Percentiles rank a stretch among this genome's conserved stretches.
phyloP scores from a whole-genome alignment of 2,329 filamentous ascomycete species.

The Coniochaeta hoffmannii region DNA sequence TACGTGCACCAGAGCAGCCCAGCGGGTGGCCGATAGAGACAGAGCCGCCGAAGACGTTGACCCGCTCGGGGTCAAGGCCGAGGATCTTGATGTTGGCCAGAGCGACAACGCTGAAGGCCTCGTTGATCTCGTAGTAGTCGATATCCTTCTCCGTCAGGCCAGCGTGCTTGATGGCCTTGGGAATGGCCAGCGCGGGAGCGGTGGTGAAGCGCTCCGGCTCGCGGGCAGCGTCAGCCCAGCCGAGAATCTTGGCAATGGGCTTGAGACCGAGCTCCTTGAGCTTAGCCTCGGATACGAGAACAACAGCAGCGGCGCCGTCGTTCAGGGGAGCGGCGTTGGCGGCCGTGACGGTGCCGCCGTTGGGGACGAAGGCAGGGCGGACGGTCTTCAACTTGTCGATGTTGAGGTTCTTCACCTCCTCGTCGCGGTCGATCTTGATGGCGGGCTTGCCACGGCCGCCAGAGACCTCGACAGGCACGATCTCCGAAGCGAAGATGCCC shows the following conservation, averaged over 20 bases:
- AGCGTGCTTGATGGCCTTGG: constrained; percentile 95
- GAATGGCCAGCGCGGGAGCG: constrained; percentile 85
- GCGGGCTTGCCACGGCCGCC: constrained; percentile 86
- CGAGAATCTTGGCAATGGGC: constrained; percentile 91
- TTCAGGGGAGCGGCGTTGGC: constrained; percentile 96
- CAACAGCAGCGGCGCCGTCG: constrained; percentile 85
- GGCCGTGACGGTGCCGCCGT: constrained; percentile 83
- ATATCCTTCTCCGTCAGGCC: constrained; percentile 69
- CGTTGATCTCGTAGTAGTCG: constrained; percentile 98
- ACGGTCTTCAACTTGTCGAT: constrained; percentile 76
- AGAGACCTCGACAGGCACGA: constrained; percentile 79
- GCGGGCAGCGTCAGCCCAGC: constrained; percentile 92
- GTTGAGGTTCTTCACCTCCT: constrained; percentile 94
- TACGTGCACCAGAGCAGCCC: constrained; percentile 87
- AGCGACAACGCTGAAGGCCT: constrained; percentile 95
- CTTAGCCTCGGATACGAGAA: constrained; percentile 90
- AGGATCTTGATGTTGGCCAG: constrained; percentile 95
- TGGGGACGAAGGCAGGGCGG: constrained; percentile 74
- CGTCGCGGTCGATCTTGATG: constrained; percentile 73
- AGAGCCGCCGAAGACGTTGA: constrained; percentile 91
- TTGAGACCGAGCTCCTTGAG: constrained; percentile 86
- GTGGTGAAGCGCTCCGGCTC: constrained; percentile 94
- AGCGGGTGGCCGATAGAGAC: constrained; percentile 95
- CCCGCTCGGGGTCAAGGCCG: constrained; percentile 69
- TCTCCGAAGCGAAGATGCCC: constrained; percentile 78